Evolutionary conservation across 257 asterid species (phyloP), one percentile per base, ranked within the genome.

Genomic region (Nicotiana tabacum): DNA sequence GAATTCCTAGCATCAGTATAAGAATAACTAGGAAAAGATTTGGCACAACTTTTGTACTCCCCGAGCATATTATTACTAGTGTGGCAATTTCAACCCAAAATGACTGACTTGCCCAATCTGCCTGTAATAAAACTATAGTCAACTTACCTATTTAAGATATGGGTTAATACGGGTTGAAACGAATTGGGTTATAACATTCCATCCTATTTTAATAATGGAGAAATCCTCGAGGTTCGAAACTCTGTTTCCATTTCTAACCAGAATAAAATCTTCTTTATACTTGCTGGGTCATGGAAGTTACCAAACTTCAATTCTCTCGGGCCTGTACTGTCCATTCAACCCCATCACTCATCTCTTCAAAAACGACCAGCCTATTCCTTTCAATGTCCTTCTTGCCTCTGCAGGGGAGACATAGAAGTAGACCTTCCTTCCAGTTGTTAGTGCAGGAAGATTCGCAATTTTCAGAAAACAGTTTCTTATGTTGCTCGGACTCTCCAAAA

Each of bases 231-330:
- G 43, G 43, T 37, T 37, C 43, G 43, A 5, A 37, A 37, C 43
- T 37, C 43, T 5, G 43, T 56, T 56, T 56, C 18, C 62, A 56
- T 17, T 56, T 5, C 62, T 53, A 56, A 56, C 17, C 24, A 6
- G 62, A 56, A 16, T 56, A 56, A 56, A 18, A 91, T 87, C 87
- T 83, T 87, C 85, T 56, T 85, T 89, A 93, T 92, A 81, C 60
- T 85, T 37, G 85, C 92, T 58, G 81, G 61, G 29, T 90, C 93
- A 83, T 92, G 93, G 21, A 88, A 92, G 77, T 92, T 92, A 35
- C 95, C 95, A 32, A 91, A 91, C 82, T 91, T 92, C 9, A 90
- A 95, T 60, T 92, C 92, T 64, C 97, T 88, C 43, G 90, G 57
- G 61, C 84, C 89, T 85, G 66, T 93, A 88, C 69, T 92, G 95